A percentile compares a stretch with the other conserved stretches of the same genome.
phyloP scores from a whole-genome alignment of 1,284 basidiomycete genomes.

The Fomitopsis palustris region DNA sequence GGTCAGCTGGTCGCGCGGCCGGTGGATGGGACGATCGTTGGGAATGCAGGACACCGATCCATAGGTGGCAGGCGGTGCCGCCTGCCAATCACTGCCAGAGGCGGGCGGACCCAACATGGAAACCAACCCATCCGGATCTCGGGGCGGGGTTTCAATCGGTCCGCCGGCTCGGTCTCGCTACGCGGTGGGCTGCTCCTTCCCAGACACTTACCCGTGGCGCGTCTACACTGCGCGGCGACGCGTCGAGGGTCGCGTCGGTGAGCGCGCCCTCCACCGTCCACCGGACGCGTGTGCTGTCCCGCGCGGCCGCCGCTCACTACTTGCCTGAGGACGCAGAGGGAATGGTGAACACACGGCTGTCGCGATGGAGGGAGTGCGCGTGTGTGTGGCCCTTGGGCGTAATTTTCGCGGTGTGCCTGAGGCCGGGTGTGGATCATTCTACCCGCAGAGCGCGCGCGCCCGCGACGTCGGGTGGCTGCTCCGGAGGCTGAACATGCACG shows the following conservation, averaged over 20 bases:
- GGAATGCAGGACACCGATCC: neutral
- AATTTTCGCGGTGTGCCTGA: neutral
- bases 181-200: neutral
- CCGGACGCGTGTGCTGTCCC: neutral
- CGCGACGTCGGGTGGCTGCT: neutral
- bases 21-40: neutral
- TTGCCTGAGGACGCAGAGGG: neutral
- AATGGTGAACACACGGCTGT: neutral
- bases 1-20: neutral
- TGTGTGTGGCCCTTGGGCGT: neutral
- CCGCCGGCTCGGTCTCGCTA: neutral
- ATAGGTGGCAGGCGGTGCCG: neutral
- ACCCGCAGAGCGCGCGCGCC: neutral
- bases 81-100: neutral
- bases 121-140: neutral
- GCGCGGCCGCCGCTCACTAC: neutral
- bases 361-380: neutral
- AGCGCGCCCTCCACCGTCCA: neutral
- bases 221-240: neutral
- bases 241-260: neutral
- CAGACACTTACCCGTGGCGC: neutral
- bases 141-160: neutral
- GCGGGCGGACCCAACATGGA: neutral
- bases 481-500: neutral
- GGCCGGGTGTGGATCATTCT: neutral